Conservation (phyloP, 1,139 yeast species). For the Candida buenavistaensis region DNA sequence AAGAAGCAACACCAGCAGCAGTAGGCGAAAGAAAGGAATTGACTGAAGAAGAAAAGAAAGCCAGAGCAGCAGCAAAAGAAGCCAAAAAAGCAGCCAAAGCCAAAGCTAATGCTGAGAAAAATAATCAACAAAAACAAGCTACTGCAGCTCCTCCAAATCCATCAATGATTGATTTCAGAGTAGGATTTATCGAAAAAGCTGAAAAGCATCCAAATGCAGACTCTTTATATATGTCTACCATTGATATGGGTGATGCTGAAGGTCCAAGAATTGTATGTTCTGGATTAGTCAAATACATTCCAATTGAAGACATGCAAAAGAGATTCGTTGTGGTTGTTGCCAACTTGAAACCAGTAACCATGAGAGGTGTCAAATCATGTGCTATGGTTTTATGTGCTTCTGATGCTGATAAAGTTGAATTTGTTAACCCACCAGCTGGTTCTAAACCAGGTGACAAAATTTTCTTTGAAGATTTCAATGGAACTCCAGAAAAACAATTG, state of each 20-base stretch:
- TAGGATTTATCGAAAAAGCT: constrained; percentile 96
- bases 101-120: constrained; percentile 66
- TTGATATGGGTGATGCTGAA: constrained; percentile 92
- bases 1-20: constrained; percentile 8
- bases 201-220: constrained; percentile 98
- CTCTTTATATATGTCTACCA: constrained; percentile 91
- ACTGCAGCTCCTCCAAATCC: constrained; percentile 72
- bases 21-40: constrained; percentile 25
- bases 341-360: constrained; percentile 64
- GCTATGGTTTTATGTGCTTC: constrained; percentile 99
- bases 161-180: constrained; percentile 86
- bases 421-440: constrained; percentile 94
- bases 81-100: constrained; percentile 79
- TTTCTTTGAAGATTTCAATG: constrained; percentile 87
- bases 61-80: constrained; percentile 52
- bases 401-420: constrained; percentile 68
- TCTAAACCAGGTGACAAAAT: constrained; percentile 95
- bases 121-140: constrained; percentile 55
- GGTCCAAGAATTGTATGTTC: constrained; percentile 99
- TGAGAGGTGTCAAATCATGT: constrained; percentile 86
- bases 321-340: constrained; percentile 54
- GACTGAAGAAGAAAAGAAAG: constrained; percentile 63
- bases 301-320: constrained; percentile 47
- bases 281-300: constrained; percentile 61
- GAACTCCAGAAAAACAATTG: constrained; percentile 86